These are phyloP conservation scores for Boletus speciosus DNA, from an alignment of 768 basidiomycete genomes.

Conservation along the genomic window DNA sequence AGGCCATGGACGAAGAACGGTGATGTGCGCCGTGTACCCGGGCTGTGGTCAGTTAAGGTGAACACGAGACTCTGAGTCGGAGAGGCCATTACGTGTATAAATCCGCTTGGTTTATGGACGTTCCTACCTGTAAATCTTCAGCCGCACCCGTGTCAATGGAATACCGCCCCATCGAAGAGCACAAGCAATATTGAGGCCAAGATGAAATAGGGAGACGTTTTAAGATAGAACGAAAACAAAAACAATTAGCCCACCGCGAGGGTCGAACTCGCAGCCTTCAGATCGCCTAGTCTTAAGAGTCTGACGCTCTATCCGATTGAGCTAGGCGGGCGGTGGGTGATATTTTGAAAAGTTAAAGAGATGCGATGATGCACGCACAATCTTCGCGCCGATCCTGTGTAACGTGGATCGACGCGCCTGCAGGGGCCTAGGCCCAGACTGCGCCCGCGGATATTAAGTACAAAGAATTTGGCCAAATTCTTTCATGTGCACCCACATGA, in stretches of 20 bases:
- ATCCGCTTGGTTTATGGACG: background rate
- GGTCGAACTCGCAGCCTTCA: constrained; percentile 65
- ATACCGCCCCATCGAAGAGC: no score
- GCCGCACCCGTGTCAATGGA: no score
- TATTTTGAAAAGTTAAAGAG: no score
- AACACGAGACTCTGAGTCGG: no score
- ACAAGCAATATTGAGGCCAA: no score
- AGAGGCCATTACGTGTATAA: background rate
- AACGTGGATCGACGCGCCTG: background rate
- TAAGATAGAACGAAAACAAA: background rate
- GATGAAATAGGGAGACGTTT: no score
- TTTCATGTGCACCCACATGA: no score
- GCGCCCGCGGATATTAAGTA: background rate
- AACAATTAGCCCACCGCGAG: constrained; percentile 54
- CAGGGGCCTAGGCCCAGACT: background rate
- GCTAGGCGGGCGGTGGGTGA: constrained; percentile 49
- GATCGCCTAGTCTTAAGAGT: constrained; percentile 51
- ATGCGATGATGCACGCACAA: no score
- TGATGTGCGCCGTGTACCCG: background rate
- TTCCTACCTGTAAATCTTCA: no score
- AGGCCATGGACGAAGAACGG: background rate
- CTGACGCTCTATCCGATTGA: constrained; percentile 69
- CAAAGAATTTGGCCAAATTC: background rate
- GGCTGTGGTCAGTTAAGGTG: background rate
- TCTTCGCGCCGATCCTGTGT: background rate